Evolutionary conservation across 2,329 filamentous ascomycete genomes (phyloP).

Genomic region (Saccharata proteae): DNA sequence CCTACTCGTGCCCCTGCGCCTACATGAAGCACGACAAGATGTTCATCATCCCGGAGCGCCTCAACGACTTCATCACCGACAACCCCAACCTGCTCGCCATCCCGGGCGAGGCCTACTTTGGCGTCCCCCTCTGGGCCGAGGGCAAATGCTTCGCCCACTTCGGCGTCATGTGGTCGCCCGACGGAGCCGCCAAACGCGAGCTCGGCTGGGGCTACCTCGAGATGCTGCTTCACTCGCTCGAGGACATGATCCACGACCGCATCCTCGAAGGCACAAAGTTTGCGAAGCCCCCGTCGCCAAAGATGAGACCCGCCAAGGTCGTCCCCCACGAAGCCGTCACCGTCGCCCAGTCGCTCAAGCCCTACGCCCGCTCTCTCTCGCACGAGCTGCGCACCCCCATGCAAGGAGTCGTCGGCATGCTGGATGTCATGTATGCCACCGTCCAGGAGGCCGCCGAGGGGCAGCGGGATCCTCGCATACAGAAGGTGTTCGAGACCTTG

Average conservation of each 20-base stretch:
- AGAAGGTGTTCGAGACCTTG: slow-evolving; percentile 47
- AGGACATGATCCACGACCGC: slow-evolving; percentile 51
- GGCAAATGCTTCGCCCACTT: slow-evolving; percentile 59
- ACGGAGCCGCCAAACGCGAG: slow-evolving; percentile 43
- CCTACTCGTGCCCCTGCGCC: slow-evolving; percentile 52
- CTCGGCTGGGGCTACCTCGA: slow-evolving; percentile 57
- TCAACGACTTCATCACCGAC: slow-evolving; percentile 46
- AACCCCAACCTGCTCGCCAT: slow-evolving; percentile 51
- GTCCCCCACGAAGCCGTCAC: slow-evolving; percentile 45
- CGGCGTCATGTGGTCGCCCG: slow-evolving; percentile 57
- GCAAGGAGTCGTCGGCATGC: slow-evolving; percentile 65
- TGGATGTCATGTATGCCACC: slow-evolving; percentile 65
- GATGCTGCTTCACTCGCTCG: slow-evolving; percentile 54
- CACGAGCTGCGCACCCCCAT: slow-evolving; percentile 63
- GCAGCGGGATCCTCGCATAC: slow-evolving; percentile 37
- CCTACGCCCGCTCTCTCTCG: slow-evolving; percentile 59
- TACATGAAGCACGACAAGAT: slow-evolving; percentile 63
- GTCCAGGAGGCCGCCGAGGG: slow-evolving; percentile 52
- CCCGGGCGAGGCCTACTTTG: slow-evolving; percentile 53
- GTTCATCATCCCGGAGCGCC: slow-evolving; percentile 51
- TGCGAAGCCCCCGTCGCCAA: slow-evolving; percentile 13
- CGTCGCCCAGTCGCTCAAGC: slow-evolving; percentile 53
- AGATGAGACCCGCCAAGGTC: slow-evolving; percentile 24
- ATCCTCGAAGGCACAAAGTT: slow-evolving; percentile 43
- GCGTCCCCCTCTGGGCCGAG: slow-evolving; percentile 51